A percentile compares a stretch with the other conserved stretches of the same genome.
Conservation (phyloP, 768 basidiomycete species). For the Podaxis rugospora region DNA sequence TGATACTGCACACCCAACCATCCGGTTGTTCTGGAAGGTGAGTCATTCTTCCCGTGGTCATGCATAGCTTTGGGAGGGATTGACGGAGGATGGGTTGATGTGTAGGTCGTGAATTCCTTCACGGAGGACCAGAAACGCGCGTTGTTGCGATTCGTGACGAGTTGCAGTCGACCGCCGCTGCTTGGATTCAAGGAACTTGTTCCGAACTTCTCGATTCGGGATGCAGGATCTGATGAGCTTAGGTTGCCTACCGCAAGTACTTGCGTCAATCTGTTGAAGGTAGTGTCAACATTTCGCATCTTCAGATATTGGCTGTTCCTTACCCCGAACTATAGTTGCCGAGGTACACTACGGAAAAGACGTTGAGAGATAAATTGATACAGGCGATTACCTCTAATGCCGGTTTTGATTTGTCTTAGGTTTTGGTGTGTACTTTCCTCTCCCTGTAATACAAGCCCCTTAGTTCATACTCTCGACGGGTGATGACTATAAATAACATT, state of each 20-base stretch:
- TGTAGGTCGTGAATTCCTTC: conserved; percentile 72
- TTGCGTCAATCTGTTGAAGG: conserved; percentile 91
- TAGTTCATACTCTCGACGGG: not conserved
- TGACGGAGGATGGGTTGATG: not conserved
- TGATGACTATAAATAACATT: not conserved
- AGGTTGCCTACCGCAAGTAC: conserved; percentile 78
- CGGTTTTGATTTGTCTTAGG: conserved; percentile 87
- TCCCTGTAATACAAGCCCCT: not conserved
- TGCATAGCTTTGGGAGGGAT: not conserved
- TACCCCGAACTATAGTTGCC: conserved; percentile 50
- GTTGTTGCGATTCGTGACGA: conserved; percentile 88
- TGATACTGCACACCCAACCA: conserved; percentile 64
- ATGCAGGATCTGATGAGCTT: conserved; percentile 66
- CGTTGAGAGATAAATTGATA: conserved; percentile 70
- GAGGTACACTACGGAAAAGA: conserved; percentile 55
- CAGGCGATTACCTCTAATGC: conserved; percentile 86
- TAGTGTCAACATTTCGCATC: conserved; percentile 19
- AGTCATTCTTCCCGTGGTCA: conserved; percentile 15
- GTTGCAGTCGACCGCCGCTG: conserved; percentile 84
- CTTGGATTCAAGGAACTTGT: conserved; percentile 84
- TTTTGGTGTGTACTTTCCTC: not conserved
- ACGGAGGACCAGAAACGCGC: conserved; percentile 74
- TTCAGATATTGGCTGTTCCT: not conserved
- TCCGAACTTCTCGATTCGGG: conserved; percentile 87
- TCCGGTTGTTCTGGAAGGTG: conserved; percentile 82